phyloP scores from a whole-genome alignment of 768 basidiomycete genomes.

The Lactarius sp. region DNA sequence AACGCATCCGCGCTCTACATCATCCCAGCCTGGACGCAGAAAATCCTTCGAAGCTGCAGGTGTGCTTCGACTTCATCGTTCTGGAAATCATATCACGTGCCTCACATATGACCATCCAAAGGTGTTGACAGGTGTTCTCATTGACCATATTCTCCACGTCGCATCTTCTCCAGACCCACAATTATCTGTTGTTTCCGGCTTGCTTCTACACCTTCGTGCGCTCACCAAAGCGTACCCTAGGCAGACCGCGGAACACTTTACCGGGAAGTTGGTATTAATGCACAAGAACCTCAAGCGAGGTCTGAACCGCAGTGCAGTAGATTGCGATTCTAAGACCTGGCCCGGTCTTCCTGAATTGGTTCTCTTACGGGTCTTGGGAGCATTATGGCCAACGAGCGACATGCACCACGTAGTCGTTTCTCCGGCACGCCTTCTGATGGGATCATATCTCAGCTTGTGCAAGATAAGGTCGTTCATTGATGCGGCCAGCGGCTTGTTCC shows the following conservation, averaged over 20 bases:
- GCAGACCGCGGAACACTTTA: constrained; percentile 70
- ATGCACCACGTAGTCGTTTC: constrained; percentile 86
- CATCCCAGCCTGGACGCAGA: constrained; percentile 90
- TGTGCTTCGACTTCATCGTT: constrained; percentile 33
- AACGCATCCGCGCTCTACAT: constrained; percentile 85
- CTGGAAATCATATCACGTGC: not conserved
- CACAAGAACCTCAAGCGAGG: constrained; percentile 90
- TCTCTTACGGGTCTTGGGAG: constrained; percentile 74
- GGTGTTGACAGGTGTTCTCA: constrained; percentile 69
- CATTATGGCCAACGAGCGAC: constrained; percentile 92
- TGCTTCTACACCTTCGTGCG: constrained; percentile 74
- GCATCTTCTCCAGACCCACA: constrained; percentile 59
- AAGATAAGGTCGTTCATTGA: constrained; percentile 73
- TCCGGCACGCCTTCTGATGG: constrained; percentile 82
- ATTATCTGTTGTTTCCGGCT: constrained; percentile 53
- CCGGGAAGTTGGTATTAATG: constrained; percentile 82
- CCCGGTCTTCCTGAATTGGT: constrained; percentile 79
- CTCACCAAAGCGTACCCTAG: constrained; percentile 80
- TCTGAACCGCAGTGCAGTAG: constrained; percentile 60
- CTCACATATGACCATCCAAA: constrained; percentile 32
- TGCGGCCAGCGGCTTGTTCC: constrained; percentile 80
- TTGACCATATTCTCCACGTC: constrained; percentile 84
- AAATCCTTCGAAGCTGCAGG: constrained; percentile 92
- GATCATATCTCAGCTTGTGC: constrained; percentile 82
- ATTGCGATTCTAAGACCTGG: constrained; percentile 72